Evolutionary conservation across 495 filamentous ascomycete species (phyloP).

Genomic region (Cercophora newfieldiana): DNA sequence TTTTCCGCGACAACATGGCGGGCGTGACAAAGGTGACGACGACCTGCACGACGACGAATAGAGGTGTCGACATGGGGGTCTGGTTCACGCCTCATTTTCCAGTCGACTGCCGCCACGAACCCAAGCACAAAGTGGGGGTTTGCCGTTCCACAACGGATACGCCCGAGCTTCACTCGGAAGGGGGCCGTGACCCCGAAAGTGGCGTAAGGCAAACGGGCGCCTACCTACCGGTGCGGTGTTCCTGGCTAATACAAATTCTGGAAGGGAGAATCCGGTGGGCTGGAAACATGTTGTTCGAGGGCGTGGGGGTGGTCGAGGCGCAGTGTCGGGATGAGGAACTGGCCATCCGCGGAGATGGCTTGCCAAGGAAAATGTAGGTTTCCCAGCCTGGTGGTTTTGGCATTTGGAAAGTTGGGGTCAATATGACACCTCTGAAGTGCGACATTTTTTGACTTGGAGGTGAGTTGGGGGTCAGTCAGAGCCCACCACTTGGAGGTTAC

Average conservation of each 20-base stretch:
- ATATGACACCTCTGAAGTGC: too few relatives aligned
- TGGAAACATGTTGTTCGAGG: not conserved
- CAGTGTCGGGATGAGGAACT: not conserved
- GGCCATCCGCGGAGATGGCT: not conserved
- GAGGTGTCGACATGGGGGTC: not conserved
- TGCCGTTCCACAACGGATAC: not conserved
- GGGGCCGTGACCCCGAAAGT: not conserved
- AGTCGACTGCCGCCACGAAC: not conserved
- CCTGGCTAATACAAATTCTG: not conserved
- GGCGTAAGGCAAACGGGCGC: not conserved
- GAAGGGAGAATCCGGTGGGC: not conserved
- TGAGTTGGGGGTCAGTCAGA: not conserved
- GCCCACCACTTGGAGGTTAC: too few relatives aligned
- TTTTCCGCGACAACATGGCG: not conserved
- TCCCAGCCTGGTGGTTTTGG: not conserved
- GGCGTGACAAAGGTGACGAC: not conserved
- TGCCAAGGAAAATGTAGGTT: not conserved
- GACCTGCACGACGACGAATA: not conserved
- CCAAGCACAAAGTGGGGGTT: not conserved
- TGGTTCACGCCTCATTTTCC: not conserved
- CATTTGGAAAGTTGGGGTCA: not conserved
- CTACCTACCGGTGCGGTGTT: not conserved
- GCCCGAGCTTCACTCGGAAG: not conserved
- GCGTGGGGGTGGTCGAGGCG: not conserved
- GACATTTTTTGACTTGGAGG: not conserved